Evolutionary conservation across 192 early-diverging fungal species (phyloP).

Genomic region (Oehlia diaphana): DNA sequence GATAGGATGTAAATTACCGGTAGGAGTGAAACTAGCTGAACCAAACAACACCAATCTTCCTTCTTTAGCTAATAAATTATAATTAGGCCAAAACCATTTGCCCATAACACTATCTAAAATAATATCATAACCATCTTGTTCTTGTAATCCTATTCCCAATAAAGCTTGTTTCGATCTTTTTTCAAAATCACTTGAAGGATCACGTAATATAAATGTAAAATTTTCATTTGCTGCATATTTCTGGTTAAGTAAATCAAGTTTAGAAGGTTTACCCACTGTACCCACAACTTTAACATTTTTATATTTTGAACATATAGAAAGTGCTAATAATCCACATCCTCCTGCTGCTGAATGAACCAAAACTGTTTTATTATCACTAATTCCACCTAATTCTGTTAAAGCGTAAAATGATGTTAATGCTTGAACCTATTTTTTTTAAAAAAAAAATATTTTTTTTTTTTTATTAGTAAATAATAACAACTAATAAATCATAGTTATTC

Average conservation of each 20-base stretch:
- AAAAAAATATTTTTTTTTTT: background rate
- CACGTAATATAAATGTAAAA: slow-evolving; percentile 25
- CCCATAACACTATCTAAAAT: slow-evolving; percentile 32
- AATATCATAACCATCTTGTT: slow-evolving; percentile 16
- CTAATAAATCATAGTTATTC: background rate
- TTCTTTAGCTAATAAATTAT: slow-evolving; percentile 14
- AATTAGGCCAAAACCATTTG: slow-evolving; percentile 29
- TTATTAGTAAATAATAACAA: too few species aligned
- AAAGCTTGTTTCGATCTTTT: slow-evolving; percentile 10
- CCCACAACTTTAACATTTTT: slow-evolving; percentile 21
- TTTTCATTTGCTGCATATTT: slow-evolving; percentile 22
- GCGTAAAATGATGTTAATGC: slow-evolving; percentile 29
- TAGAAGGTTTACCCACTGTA: slow-evolving; percentile 16
- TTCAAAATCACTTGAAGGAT: slow-evolving; percentile 22
- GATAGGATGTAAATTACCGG: slow-evolving; percentile 26
- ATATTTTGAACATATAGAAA: slow-evolving; percentile 20
- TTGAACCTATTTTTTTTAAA: slow-evolving; percentile 18
- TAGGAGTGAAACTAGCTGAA: slow-evolving; percentile 24
- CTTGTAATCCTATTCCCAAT: background rate
- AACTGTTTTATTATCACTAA: slow-evolving; percentile 1
- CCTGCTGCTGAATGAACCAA: slow-evolving; percentile 29
- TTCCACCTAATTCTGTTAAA: slow-evolving; percentile 8
- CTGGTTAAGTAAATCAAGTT: slow-evolving; percentile 21
- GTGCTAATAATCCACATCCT: slow-evolving; percentile 8
- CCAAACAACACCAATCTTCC: slow-evolving; percentile 17